Percentiles rank a stretch among this genome's conserved stretches.
phyloP scores from a whole-genome alignment of 2,329 filamentous ascomycete species.

The Xylariales sp. region DNA sequence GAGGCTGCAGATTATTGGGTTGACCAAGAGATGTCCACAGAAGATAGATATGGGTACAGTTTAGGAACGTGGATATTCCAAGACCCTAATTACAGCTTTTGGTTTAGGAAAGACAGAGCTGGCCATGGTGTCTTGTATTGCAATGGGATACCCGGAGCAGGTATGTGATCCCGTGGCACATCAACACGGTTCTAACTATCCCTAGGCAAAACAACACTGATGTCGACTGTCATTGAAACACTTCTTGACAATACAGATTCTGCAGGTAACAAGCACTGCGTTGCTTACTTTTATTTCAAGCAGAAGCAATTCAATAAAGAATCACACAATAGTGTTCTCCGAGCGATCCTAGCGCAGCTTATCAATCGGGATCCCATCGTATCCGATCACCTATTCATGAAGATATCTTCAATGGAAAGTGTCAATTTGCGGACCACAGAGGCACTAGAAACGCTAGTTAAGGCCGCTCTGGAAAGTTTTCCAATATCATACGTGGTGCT shows the following conservation, averaged over 20 bases:
- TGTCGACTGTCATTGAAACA: constrained; percentile 8
- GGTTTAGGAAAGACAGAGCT: neutral
- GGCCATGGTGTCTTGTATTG: constrained; percentile 8
- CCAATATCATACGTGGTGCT: constrained; percentile 25
- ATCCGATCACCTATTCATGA: constrained; percentile 18
- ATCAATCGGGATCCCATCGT: constrained; percentile 17
- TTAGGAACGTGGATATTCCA: constrained; percentile 29
- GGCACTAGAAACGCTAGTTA: constrained; percentile 7
- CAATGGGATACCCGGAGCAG: constrained; percentile 25
- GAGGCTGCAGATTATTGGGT: constrained; percentile 19
- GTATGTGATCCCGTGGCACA: neutral
- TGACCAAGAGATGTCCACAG: constrained; percentile 28
- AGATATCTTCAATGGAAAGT: constrained; percentile 10
- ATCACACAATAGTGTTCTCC: constrained; percentile 22
- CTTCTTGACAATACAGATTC: neutral
- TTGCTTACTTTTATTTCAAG: constrained; percentile 35
- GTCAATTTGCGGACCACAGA: constrained; percentile 8
- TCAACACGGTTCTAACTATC: neutral
- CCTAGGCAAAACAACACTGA: constrained; percentile 18
- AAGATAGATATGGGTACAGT: constrained; percentile 15
- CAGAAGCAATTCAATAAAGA: constrained; percentile 19
- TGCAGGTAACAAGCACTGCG: neutral
- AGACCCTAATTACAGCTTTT: constrained; percentile 10
- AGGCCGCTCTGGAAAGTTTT: constrained; percentile 14
- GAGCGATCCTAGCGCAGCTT: constrained; percentile 26